Base-by-base conservation (phyloP, 2,329 filamentous ascomycete species). In the Endocalyx cinctus region DNA sequence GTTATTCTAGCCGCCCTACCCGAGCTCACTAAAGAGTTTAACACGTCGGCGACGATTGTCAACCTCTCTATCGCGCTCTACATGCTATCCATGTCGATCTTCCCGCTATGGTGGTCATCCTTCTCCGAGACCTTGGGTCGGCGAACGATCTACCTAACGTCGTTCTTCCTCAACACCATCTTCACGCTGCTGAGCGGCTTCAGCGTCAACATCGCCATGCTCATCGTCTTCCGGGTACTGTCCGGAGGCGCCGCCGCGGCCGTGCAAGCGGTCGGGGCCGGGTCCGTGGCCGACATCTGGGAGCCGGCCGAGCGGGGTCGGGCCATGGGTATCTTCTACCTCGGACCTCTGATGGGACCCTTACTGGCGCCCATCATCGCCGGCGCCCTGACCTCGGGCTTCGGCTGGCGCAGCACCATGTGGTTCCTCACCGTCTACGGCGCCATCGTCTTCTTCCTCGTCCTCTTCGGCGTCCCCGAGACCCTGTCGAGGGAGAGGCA, bases 31-130 rank as follows among this genome's bases (percentile, higher is more conserved):
- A 50, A 52, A 4, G 77, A 84, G 15, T 67, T 92, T 27, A 45
- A 80, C 43, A 70, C 79, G 10, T 72, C 74, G 0, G 59, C 75
- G 11, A 83, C 84, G 1, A 63, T 86, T 12, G 78, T 81, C 35
- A 94, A 92, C 56, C 53, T 92, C 37, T 82, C 82, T 0, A 75
- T 92, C 1, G 82, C 86, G 0, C 60, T 90, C 37, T 92, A 89
- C 56, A 87, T 92, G 84, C 67, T 92, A 5, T 67, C 75, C 47
- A 87, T 92, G 84, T 77, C 79, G 35, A 86, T 92, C 27, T 90
- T 88, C 46, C 87, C 87, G 0, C 68, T 94, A 1, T 92, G 86
- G 86, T 92, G 84, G 84, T 87, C 82, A 1, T 82, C 81, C 2
- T 88, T 92, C 51, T 87, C 82, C 7, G 87, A 92, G 48, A 68